Base-by-base conservation (phyloP, 495 filamentous ascomycete species). In the Chaetomidium leptoderma region DNA sequence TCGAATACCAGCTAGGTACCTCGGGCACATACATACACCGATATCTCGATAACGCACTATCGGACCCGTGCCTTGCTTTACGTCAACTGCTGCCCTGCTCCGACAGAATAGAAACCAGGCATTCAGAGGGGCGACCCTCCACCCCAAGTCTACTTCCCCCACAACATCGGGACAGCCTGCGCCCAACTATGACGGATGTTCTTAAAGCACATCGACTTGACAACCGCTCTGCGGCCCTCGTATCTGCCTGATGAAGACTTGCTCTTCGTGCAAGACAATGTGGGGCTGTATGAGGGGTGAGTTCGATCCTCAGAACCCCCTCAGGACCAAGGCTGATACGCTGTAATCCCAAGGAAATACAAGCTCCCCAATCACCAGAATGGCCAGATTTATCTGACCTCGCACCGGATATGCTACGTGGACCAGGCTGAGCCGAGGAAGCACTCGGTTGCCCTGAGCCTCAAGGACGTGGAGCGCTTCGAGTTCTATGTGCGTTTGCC, bases 211-310 rank as follows among this genome's bases (percentile, higher is more conserved):
- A 79, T 97, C 66, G 92, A 97, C 73, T 81, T 99, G 64, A 97
- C 95, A 8, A 95, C 91, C 72, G 93, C 93, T 58, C 83, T 96
- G 68, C 88, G 95, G 76, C 93, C 93, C 42, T 85, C 85, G 51
- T 85, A 96, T 58, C 80, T 95, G 46, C 89, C 91, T 60, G 95
- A 96, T 75, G 93, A 97, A 72, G 77, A 80, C 57, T 76, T 97
- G 30, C 83, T 97, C 56, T 97, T 97, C 76, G 91, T 99, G 58
- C 91, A 96, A 74, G 90, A 97, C 81, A 88, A 88, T 71, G 93
- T 97, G 66, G 93, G 95, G 64, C 77, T 99, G 61, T 99, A 99
- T 75, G 89, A 97, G 79, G 93, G 95, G 92, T 97, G 77, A 74
- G 86, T 66, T 14, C 43, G 0, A 16, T 11, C 21, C 1, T n/a